Evolutionary conservation across 2,329 filamentous ascomycete genomes (phyloP).

Genomic region (Colletotrichum trifolii): DNA sequence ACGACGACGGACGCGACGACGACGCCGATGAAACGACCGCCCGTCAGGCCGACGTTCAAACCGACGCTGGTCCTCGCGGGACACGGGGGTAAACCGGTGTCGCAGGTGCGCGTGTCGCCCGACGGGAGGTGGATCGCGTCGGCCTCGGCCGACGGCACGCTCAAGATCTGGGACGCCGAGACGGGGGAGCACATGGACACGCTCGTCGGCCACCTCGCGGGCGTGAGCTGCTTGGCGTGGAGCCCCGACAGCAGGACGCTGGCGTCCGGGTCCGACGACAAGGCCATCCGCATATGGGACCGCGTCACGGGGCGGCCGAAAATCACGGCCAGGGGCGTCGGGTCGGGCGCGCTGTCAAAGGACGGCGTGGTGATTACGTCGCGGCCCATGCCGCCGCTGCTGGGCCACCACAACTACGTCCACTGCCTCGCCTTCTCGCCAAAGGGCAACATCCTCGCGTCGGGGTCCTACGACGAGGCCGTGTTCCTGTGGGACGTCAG

Average conservation of each 20-base stretch:
- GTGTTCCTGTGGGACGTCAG: slow-evolving; percentile 97
- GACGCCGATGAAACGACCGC: slow-evolving; percentile 38
- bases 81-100: slow-evolving; percentile 78
- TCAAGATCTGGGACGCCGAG: slow-evolving; percentile 88
- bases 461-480: slow-evolving; percentile 95
- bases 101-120: slow-evolving; percentile 90
- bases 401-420: slow-evolving; percentile 96
- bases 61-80: slow-evolving; percentile 72
- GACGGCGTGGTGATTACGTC: slow-evolving; percentile 28
- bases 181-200: slow-evolving; percentile 87
- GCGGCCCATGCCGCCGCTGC: slow-evolving; percentile 66
- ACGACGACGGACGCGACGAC: slow-evolving; percentile 40
- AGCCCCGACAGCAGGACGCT: slow-evolving; percentile 87
- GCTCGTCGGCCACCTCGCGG: slow-evolving; percentile 91
- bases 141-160: slow-evolving; percentile 87
- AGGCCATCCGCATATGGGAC: slow-evolving; percentile 94
- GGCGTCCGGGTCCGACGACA: slow-evolving; percentile 94
- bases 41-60: slow-evolving; percentile 27
- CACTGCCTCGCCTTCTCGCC: slow-evolving; percentile 96
- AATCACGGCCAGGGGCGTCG: slow-evolving; percentile 51
- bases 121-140: slow-evolving; percentile 91
- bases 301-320: slow-evolving; percentile 69
- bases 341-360: slow-evolving; percentile 33
- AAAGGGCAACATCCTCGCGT: slow-evolving; percentile 96
- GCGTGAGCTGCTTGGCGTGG: slow-evolving; percentile 94